A percentile compares a stretch with the other conserved stretches of the same genome.
These are phyloP conservation scores for Schizonepeta tenuifolia DNA, from an alignment of 257 asterid genomes.

Conservation along the genomic window DNA sequence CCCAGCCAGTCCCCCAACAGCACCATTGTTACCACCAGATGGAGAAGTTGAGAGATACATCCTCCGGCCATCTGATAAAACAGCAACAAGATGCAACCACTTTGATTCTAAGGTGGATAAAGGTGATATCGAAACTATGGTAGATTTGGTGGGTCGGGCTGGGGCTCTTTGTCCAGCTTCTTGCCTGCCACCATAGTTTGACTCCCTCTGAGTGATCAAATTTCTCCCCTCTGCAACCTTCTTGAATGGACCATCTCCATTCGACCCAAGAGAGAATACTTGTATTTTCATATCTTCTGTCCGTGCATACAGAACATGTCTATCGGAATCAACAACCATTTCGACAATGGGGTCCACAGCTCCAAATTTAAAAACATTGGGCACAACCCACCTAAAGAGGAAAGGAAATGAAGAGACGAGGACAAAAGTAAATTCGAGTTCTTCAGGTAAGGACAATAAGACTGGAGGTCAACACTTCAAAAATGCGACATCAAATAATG, in stretches of 20 bases:
- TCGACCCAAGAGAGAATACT: conserved; percentile 81
- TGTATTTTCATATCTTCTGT: conserved; percentile 96
- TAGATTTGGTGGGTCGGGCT: conserved; percentile 65
- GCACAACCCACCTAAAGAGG: conserved; percentile 89
- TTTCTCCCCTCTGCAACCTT: conserved; percentile 93
- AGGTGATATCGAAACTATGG: conserved; percentile 87
- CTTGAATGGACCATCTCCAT: conserved; percentile 87
- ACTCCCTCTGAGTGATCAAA: conserved; percentile 84
- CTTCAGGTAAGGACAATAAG: conserved; percentile 25
- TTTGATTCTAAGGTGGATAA: conserved; percentile 85
- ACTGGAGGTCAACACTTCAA: conserved; percentile 27
- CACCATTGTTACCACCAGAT: conserved; percentile 72
- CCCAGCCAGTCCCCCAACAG: conserved; percentile 70
- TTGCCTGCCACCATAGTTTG: conserved; percentile 76
- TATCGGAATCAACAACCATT: conserved; percentile 94
- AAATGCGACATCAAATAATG: conserved; percentile 9
- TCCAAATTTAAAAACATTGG: conserved; percentile 92
- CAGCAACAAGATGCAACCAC: conserved; percentile 91
- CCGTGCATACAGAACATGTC: conserved; percentile 83
- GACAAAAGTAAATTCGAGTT: conserved; percentile 26
- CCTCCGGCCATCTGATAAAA: conserved; percentile 95
- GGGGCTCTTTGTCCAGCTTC: conserved; percentile 69
- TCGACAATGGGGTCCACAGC: conserved; percentile 92
- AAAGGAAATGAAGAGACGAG: conserved; percentile 2
- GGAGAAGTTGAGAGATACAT: conserved; percentile 93